These are phyloP conservation scores for Tillandsia leiboldiana DNA, from an alignment of 176 grass and related monocot genomes.

Conservation along the genomic window DNA sequence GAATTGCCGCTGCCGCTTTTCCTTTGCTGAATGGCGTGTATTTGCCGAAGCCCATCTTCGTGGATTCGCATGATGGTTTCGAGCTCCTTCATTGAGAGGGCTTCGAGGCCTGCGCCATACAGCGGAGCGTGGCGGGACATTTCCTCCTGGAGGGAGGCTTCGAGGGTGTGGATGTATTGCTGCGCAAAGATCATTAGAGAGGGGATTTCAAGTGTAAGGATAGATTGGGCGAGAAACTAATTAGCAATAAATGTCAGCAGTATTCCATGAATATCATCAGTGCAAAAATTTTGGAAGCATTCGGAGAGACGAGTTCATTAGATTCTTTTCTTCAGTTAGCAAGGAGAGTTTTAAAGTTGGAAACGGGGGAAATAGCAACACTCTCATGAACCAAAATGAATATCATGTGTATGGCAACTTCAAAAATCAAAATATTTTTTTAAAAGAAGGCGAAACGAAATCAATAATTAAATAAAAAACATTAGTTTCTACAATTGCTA, in stretches of 20 bases:
- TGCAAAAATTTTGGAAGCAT: too few species aligned
- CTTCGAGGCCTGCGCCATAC: conserved; percentile 68
- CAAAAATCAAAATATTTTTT: too few species aligned
- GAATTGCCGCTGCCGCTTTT: conserved; percentile 37
- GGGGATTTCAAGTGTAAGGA: too few species aligned
- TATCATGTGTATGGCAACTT: too few species aligned
- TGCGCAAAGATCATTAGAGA: conserved; percentile 27
- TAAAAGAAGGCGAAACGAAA: too few species aligned
- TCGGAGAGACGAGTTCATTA: too few species aligned
- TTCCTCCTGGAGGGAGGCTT: conserved; percentile 86
- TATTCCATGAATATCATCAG: too few species aligned
- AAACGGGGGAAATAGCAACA: not conserved
- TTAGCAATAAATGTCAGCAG: too few species aligned
- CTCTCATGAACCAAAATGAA: not conserved
- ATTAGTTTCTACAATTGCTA: too few species aligned
- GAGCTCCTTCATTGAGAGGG: conserved; percentile 60
- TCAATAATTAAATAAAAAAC: too few species aligned
- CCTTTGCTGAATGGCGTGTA: conserved; percentile 55
- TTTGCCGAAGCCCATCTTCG: conserved; percentile 64
- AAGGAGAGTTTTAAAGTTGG: not conserved
- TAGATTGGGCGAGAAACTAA: too few species aligned
- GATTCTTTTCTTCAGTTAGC: too few species aligned
- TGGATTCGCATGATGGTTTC: conserved; percentile 75
- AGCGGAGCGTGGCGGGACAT: conserved; percentile 79
- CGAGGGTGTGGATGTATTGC: conserved; percentile 88